Percentiles rank a stretch among this genome's conserved stretches.
These are phyloP conservation scores for Dipodascopsis tothii DNA, from an alignment of 805 yeast genomes.

Conservation along the genomic window DNA sequence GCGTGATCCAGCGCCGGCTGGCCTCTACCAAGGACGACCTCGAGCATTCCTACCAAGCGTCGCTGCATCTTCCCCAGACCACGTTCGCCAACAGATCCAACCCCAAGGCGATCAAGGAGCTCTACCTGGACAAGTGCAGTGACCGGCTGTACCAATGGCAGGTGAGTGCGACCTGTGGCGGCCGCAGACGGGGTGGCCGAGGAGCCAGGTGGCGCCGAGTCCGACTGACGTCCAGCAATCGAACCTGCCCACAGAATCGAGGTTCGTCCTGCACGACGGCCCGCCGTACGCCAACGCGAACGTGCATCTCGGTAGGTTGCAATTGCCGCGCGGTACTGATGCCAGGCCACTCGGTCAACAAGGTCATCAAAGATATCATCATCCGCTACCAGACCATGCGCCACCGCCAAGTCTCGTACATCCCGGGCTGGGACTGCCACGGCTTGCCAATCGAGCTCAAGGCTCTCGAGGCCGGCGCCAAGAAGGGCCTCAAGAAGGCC, in stretches of 20 bases:
- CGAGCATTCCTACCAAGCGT: constrained; percentile 4
- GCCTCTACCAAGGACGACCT: neutral
- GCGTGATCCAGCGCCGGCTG: no score
- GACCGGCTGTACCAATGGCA: constrained; percentile 63
- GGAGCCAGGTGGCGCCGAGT: no score
- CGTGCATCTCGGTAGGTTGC: constrained; percentile 49
- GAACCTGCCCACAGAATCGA: constrained; percentile 31
- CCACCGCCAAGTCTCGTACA: constrained; percentile 59
- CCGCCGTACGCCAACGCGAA: constrained; percentile 98
- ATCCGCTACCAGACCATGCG: constrained; percentile 58
- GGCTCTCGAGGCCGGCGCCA: constrained; percentile 45
- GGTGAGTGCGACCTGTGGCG: no score
- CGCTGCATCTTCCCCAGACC: constrained; percentile 53
- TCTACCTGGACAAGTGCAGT: constrained; percentile 47
- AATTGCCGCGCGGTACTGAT: constrained; percentile 26
- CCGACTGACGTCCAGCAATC: constrained; percentile 2
- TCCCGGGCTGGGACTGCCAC: constrained; percentile 99
- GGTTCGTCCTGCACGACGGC: constrained; percentile 83
- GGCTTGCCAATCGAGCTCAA: constrained; percentile 94
- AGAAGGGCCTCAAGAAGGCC: constrained; percentile 25
- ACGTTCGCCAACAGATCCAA: constrained; percentile 56
- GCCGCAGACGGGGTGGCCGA: no score
- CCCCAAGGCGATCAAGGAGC: constrained; percentile 37
- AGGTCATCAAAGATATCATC: constrained; percentile 79
- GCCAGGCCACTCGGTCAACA: constrained; percentile 76